Evolutionary conservation across 495 filamentous ascomycete species (phyloP).

Genomic region (Aspergillus carlsbadensis): DNA sequence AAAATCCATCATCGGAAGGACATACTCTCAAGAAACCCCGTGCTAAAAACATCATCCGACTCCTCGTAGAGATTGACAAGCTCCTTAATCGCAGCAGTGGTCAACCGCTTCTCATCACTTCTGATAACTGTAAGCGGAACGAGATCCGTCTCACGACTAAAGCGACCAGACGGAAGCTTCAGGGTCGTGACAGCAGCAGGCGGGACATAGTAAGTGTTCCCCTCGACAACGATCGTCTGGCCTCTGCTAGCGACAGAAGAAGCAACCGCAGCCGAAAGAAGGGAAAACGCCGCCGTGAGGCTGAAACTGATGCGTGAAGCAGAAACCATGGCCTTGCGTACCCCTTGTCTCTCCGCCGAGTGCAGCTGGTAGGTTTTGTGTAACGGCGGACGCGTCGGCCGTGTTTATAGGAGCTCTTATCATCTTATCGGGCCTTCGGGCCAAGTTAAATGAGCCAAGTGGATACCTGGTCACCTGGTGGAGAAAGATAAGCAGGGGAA

Average conservation of each 20-base stretch:
- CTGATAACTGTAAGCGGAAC: neutral
- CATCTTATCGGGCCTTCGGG: no score
- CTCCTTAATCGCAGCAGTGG: neutral
- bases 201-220: slow-evolving; percentile 4
- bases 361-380: no score
- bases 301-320: neutral
- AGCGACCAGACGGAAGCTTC: neutral
- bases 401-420: no score
- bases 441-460: no score
- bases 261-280: neutral
- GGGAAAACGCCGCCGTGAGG: neutral
- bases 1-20: neutral
- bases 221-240: neutral
- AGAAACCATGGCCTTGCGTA: no score
- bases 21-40: neutral
- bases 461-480: no score
- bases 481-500: slow-evolving; percentile 26
- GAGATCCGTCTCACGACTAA: neutral
- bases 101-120: neutral
- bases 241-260: neutral
- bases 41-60: neutral
- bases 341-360: no score
- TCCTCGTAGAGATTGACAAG: neutral
- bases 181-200: neutral
- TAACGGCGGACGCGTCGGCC: no score